Conservation (phyloP, 2,329 filamentous ascomycete species). For the Xylaria sp. region DNA sequence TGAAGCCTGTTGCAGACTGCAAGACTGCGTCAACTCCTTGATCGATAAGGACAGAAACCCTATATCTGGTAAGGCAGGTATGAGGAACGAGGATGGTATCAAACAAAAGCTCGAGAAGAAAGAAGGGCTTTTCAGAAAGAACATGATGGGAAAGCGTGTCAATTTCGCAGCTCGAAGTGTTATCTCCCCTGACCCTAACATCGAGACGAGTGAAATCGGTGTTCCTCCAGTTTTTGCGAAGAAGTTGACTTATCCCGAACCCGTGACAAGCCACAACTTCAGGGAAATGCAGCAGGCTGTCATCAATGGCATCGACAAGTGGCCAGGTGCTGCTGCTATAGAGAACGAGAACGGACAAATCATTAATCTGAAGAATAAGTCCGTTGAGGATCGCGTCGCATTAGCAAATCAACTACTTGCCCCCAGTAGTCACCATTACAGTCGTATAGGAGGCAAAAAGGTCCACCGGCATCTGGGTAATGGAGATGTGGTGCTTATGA, state of each 20-base stretch:
- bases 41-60: constrained; percentile 92
- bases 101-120: constrained; percentile 99
- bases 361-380: constrained; percentile 87
- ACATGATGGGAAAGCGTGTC: constrained; percentile 99
- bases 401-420: constrained; percentile 93
- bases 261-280: constrained; percentile 97
- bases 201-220: constrained; percentile 98
- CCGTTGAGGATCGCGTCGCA: constrained; percentile 85
- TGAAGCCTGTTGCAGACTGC: constrained; percentile 82
- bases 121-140: constrained; percentile 96
- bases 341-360: constrained; percentile 96
- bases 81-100: constrained; percentile 88
- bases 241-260: constrained; percentile 96
- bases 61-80: constrained; percentile 79
- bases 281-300: constrained; percentile 95
- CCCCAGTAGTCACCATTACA: constrained; percentile 78
- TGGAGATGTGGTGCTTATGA: constrained; percentile 98
- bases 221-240: constrained; percentile 97
- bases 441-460: constrained; percentile 89
- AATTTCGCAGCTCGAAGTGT: constrained; percentile 98
- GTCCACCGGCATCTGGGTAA: constrained; percentile 96
- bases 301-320: constrained; percentile 91
- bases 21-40: constrained; percentile 91
- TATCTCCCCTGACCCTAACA: constrained; percentile 97
- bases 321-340: constrained; percentile 93